phyloP scores from a whole-genome alignment of 805 yeast genomes.

The Suhomyces kilbournensis region DNA sequence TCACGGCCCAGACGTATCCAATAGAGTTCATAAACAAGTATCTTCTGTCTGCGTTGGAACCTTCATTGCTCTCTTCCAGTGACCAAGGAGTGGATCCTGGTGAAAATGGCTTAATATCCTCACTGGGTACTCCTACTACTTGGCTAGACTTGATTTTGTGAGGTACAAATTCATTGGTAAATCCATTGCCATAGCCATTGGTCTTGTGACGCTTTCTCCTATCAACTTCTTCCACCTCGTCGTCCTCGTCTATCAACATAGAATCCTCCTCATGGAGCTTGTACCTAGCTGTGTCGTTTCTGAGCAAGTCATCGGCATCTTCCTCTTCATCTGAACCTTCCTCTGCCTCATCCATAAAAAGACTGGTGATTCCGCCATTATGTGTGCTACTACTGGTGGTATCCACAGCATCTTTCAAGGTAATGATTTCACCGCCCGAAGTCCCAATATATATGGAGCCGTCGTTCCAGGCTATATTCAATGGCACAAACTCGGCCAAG shows the following conservation, averaged over 20 bases:
- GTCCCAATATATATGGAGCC: conserved; percentile 41
- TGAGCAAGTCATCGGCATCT: conserved; percentile 17
- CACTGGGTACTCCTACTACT: conserved; percentile 30
- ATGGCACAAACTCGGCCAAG: conserved; percentile 23
- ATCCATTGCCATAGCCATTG: conserved; percentile 11
- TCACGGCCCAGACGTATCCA: conserved; percentile 81
- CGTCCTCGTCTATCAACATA: conserved; percentile 35
- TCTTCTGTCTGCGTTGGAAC: conserved; percentile 50
- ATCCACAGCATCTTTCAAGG: conserved; percentile 15
- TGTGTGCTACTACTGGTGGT: not conserved
- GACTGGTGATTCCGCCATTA: not conserved
- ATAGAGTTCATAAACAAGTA: conserved; percentile 75
- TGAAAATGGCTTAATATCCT: conserved; percentile 60
- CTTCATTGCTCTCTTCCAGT: conserved; percentile 11
- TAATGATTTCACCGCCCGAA: conserved; percentile 37
- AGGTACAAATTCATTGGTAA: not conserved
- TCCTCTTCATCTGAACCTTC: conserved; percentile 14
- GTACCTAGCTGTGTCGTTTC: conserved; percentile 14
- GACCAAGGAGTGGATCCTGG: conserved; percentile 87
- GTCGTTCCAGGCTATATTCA: conserved; percentile 27
- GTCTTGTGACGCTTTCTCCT: conserved; percentile 24
- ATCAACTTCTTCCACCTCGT: conserved; percentile 13
- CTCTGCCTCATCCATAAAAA: conserved; percentile 14
- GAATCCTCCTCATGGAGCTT: conserved; percentile 31
- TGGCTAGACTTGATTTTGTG: not conserved